Conservation (phyloP, 208 protist species). For the Endotrypanum monterogeii region DNA sequence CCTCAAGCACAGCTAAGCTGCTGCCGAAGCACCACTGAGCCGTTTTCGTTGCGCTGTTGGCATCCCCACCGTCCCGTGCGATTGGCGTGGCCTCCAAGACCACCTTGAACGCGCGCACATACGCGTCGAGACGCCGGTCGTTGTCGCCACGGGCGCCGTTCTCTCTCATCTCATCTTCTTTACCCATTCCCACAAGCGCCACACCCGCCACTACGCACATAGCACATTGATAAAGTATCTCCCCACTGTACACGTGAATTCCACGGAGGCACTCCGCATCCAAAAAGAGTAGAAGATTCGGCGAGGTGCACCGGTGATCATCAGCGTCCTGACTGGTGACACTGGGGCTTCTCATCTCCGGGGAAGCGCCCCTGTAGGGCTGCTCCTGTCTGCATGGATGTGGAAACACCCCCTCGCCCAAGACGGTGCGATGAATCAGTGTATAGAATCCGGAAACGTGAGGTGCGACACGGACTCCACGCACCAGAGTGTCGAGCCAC, state of each 20-base stretch:
- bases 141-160: not conserved
- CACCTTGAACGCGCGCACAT: constrained; percentile 35
- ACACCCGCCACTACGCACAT: constrained; percentile 29
- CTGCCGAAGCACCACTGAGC: not conserved
- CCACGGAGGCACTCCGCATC: constrained; percentile 10
- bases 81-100: constrained; percentile 33
- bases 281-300: constrained; percentile 1
- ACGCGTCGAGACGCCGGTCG: constrained; percentile 6
- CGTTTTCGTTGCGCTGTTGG: not conserved
- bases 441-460: constrained; percentile 53
- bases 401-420: not conserved
- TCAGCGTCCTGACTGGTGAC: not conserved
- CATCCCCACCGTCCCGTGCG: not conserved
- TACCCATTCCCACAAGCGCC: not conserved
- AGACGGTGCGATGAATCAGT: constrained; percentile 39
- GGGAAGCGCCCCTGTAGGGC: not conserved
- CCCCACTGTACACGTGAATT: constrained; percentile 34
- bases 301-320: not conserved
- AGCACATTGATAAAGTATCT: constrained; percentile 48
- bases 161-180: not conserved
- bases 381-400: not conserved
- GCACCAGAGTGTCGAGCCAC: constrained; percentile 19
- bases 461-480: constrained; percentile 8
- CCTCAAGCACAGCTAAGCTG: constrained; percentile 17
- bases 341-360: not conserved